Percentiles rank a stretch among this genome's conserved stretches.
Conservation (phyloP, 1,284 basidiomycete genomes). For the Bondarzewia mesenterica region DNA sequence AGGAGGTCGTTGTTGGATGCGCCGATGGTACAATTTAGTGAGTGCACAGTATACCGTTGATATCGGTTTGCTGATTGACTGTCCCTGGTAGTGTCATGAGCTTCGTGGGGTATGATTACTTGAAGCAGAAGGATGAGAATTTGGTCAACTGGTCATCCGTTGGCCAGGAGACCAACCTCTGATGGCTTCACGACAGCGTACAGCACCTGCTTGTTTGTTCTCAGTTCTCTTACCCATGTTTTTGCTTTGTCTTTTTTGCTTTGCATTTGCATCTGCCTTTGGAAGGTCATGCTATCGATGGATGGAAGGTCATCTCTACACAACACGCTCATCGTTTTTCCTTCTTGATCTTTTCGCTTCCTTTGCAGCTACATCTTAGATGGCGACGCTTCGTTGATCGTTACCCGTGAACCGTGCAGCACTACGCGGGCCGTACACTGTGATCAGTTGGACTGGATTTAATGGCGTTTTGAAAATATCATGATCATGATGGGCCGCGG, state of each 20-base stretch:
- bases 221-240: background rate
- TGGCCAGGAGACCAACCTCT: background rate
- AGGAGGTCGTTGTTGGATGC: conserved; percentile 80
- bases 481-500: too few relatives aligned
- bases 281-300: background rate
- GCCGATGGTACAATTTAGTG: conserved; percentile 85
- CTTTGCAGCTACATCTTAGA: background rate
- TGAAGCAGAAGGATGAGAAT: conserved; percentile 14
- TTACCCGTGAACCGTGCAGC: background rate
- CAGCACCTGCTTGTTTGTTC: background rate
- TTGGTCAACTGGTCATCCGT: background rate
- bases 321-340: background rate
- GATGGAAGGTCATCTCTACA: too few relatives aligned
- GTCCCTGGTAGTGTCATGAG: conserved; percentile 51
- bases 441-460: background rate
- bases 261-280: background rate
- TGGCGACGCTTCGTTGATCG: background rate
- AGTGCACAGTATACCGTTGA: too few relatives aligned
- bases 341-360: background rate
- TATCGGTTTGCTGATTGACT: too few relatives aligned
- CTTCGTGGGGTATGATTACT: conserved; percentile 63
- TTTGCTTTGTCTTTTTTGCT: background rate
- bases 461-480: background rate
- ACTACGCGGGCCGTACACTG: background rate
- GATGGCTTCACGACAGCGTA: background rate